Conservation (phyloP, 1,139 yeast species). For the Diutina rugosa region DNA sequence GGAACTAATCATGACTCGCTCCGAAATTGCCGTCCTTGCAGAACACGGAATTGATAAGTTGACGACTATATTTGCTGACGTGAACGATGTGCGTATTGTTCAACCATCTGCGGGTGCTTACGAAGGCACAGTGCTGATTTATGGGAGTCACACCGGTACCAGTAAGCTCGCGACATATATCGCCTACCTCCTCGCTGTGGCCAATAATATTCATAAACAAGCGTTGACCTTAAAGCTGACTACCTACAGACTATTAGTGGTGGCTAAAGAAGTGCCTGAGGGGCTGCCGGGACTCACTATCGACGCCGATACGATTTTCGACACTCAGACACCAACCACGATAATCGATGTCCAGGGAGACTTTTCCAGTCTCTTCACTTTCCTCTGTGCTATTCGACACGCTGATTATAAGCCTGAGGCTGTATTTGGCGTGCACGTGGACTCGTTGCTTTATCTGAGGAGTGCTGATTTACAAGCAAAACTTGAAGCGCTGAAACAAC, state of each 20-base stretch:
- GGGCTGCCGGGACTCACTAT: background rate
- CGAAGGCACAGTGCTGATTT: background rate
- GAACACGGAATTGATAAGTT: background rate
- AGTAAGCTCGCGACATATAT: background rate
- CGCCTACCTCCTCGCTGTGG: background rate
- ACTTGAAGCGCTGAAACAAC: background rate
- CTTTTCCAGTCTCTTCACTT: background rate
- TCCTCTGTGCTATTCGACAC: background rate
- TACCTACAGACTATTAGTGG: background rate
- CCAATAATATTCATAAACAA: background rate
- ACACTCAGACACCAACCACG: background rate
- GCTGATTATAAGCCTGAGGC: background rate
- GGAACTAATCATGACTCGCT: background rate
- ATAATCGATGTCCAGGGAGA: background rate
- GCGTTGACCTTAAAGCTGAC: background rate
- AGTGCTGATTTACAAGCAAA: background rate
- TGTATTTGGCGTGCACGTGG: background rate
- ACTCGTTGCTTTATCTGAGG: background rate
- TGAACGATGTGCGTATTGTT: background rate
- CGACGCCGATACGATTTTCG: background rate
- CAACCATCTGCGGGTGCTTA: background rate
- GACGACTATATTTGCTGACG: background rate
- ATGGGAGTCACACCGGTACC: background rate
- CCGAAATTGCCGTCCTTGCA: background rate
- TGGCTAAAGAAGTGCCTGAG: background rate